Evolutionary conservation across 1,284 basidiomycete species (phyloP).

Genomic region (Inonotus hispidus): DNA sequence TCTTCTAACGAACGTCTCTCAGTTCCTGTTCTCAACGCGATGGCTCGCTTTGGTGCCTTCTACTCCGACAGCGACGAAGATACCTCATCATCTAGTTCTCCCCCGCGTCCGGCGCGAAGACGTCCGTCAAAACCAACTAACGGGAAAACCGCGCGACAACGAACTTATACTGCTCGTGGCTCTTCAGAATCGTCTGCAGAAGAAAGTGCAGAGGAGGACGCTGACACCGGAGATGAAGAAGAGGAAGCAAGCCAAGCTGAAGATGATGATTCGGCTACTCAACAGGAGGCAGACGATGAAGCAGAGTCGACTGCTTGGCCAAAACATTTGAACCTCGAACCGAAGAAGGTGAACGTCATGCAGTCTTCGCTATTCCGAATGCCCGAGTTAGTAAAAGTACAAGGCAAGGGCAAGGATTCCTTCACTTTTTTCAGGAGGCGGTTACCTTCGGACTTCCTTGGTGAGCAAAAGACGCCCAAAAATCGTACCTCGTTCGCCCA

Average conservation of each 20-base stretch:
- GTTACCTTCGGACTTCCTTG: conserved; percentile 69
- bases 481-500: conserved; percentile 29
- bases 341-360: conserved; percentile 87
- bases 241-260: neutral
- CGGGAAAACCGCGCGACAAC: neutral
- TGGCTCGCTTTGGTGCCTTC: conserved; percentile 19
- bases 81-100: neutral
- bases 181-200: conserved; percentile 11
- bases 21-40: neutral
- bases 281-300: conserved; percentile 26
- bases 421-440: conserved; percentile 52
- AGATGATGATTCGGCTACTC: conserved; percentile 12
- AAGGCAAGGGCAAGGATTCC: conserved; percentile 43
- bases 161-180: conserved; percentile 1
- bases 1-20: neutral
- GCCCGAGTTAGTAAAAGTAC: conserved; percentile 60
- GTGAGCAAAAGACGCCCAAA: conserved; percentile 43
- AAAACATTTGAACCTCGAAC: conserved; percentile 66
- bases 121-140: conserved; percentile 7
- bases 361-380: conserved; percentile 80
- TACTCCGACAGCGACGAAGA: conserved; percentile 14
- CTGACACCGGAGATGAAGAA: neutral
- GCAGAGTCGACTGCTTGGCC: conserved; percentile 50
- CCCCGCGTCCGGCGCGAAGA: neutral
- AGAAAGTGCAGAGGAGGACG: conserved; percentile 10